These are phyloP conservation scores for Scytalidium sp. DNA, from an alignment of 2,329 filamentous ascomycete genomes.

Conservation along the genomic window DNA sequence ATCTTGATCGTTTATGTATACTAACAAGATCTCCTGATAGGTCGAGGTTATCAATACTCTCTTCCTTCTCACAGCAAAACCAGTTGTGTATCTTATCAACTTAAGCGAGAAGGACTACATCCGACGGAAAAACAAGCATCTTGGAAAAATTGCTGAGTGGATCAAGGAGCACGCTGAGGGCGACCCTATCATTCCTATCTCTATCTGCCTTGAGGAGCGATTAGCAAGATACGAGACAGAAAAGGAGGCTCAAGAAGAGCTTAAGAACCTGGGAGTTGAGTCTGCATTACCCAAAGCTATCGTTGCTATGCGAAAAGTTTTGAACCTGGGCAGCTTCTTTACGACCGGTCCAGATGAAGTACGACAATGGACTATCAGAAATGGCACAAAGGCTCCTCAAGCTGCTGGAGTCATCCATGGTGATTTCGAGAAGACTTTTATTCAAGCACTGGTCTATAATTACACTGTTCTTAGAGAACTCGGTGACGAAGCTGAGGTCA, in stretches of 20 bases:
- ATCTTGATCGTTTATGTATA: constrained; percentile 16
- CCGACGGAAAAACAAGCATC: constrained; percentile 99
- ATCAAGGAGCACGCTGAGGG: constrained; percentile 85
- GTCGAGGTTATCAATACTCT: constrained; percentile 97
- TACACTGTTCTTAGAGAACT: constrained; percentile 77
- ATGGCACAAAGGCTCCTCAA: constrained; percentile 94
- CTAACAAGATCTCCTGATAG: constrained; percentile 44
- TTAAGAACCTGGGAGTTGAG: constrained; percentile 82
- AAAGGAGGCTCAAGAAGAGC: constrained; percentile 75
- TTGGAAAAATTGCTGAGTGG: constrained; percentile 92
- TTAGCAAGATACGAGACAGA: constrained; percentile 78
- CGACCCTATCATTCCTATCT: constrained; percentile 91
- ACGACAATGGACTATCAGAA: constrained; percentile 95
- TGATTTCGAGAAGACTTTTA: constrained; percentile 99
- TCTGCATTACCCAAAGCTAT: constrained; percentile 92
- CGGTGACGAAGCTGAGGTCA: constrained; percentile 84
- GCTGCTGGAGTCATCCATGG: constrained; percentile 97
- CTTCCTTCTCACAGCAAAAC: constrained; percentile 92
- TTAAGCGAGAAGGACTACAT: constrained; percentile 96
- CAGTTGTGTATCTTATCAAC: constrained; percentile 96
- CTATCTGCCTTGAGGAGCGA: constrained; percentile 89
- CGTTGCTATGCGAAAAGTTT: constrained; percentile 84
- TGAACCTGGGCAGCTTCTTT: constrained; percentile 95
- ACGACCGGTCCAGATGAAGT: constrained; percentile 95
- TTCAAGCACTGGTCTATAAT: constrained; percentile 94